Evolutionary conservation across 495 filamentous ascomycete species (phyloP), one percentile per base, ranked within the genome.

Genomic region (Aspergillus avenaceus): DNA sequence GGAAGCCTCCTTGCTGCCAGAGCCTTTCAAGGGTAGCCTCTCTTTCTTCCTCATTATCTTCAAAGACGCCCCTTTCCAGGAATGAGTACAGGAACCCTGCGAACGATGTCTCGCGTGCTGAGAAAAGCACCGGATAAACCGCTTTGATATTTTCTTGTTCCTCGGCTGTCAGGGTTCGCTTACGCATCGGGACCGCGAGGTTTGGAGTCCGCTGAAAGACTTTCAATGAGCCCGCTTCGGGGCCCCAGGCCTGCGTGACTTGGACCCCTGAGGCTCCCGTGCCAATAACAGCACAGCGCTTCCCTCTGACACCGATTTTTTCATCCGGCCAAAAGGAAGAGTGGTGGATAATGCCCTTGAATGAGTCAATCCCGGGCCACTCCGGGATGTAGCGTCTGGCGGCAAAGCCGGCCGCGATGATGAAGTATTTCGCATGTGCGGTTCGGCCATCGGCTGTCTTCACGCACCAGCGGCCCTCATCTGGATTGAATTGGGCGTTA

Each of bases 261-360:
- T 86, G 83, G 0, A 85, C 74, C 0, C 80, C 82, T 0, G 77
- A 70, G 0, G 80, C 74, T 8, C 83, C 83, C 0, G 83, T 85
- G 8, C 83, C 83, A 16, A 86, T 76, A 32, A 84, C 63, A 6
- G 76, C 78, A 25, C 69, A 63, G 6, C 68, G 63, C 58, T 84
- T 83, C 36, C 66, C 66, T 14, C 58, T 59, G 7, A 82, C 57
- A 49, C 79, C 64, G 26, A 80, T 62, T 9, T 62, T 59, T 5
- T 73, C 60, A 12, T 76, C 66, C 0, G 82, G 82, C 83, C 83
- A 86, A 61, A 76, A 73, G 2, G 79, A 76, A 0, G 81, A 73
- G 47, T 86, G 82, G 50, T 80, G 64, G 3, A 82, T 64, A 4
- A 56, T 32, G 4, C 83, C 81, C 18, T 72, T 64, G 70, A 78